Base-by-base conservation (phyloP, 805 yeast genomes). In the Dipodascus geniculatus region DNA sequence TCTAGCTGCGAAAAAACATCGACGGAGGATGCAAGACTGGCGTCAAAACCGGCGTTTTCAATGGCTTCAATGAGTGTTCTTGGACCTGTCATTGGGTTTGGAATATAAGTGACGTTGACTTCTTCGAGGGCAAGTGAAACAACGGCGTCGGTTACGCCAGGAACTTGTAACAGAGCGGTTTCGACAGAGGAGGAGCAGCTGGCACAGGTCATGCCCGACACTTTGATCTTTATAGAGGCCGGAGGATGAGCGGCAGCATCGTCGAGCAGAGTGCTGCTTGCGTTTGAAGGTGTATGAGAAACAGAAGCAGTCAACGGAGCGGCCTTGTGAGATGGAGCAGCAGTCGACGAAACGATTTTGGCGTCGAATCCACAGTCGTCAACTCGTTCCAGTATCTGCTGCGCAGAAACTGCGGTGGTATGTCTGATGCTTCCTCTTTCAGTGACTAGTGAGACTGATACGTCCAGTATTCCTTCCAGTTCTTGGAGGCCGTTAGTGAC, bases 291-390 rank as follows among this genome's bases (percentile, higher is more conserved):
- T 6, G 4, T 38, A 17, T 38, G 20, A 11, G 17, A n/a, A 38
- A 14, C 20, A 38, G 20, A n/a, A 16, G 19, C 8, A n/a, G 44
- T 9, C 8, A 17, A 8, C 8, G 35, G 17, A 22, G 28, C 31
- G 3, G 24, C 28, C 8, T 9, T 17, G n/a, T 22, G 4, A 22
- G 49, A 3, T 20, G 24, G 16, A 22, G 20, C 53, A 53, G 16
- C 8, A 44, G 44, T 11, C 51, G 42, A 23, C 23, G 53, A 49
- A 61, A 58, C 60, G 2, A 68, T 49, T 2, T 57, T 57, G 6
- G 80, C 81, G 48, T 80, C 89, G 62, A 85, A 87, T 3, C 96
- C 96, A 57, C 83, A 78, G 61, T 83, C 85, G 56, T 87, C 95
- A 16, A 90, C 76, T 1, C 80, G 68, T 22, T 77, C 79, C 23